phyloP scores from a whole-genome alignment of 2,329 filamentous ascomycete species.

The Lachnum nothofagi region DNA sequence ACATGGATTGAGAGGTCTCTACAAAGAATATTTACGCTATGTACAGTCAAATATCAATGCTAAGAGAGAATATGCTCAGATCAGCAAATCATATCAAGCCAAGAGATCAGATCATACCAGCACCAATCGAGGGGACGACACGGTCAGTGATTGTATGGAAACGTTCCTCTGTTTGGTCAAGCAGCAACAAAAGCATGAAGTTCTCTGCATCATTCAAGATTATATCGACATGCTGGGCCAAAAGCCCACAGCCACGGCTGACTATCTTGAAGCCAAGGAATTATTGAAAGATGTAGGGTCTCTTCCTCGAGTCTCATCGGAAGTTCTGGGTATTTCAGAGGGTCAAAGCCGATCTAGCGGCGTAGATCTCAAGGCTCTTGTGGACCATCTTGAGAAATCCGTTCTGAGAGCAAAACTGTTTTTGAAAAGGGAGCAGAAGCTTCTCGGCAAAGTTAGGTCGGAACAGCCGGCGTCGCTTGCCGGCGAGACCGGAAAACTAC shows the following conservation, averaged over 20 bases:
- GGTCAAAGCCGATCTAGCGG: conserved; percentile 29
- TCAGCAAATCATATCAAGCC: conserved; percentile 22
- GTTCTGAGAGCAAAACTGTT: conserved; percentile 54
- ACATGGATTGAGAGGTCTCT: conserved; percentile 41
- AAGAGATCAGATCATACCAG: conserved; percentile 6
- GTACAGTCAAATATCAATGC: conserved; percentile 49
- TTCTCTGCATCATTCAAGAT: conserved; percentile 46
- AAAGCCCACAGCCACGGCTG: conserved; percentile 47
- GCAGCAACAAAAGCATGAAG: conserved; percentile 48
- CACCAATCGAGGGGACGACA: conserved; percentile 21
- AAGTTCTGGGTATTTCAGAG: conserved; percentile 21
- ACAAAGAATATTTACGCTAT: conserved; percentile 52
- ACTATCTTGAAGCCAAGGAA: conserved; percentile 41
- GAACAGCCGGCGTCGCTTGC: not conserved
- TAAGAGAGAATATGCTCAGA: conserved; percentile 40
- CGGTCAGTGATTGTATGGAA: conserved; percentile 35
- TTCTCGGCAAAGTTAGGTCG: conserved; percentile 42
- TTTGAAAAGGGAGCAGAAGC: conserved; percentile 51
- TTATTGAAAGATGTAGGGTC: conserved; percentile 21
- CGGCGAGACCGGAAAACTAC: conserved; percentile 29
- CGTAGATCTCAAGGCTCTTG: conserved; percentile 43
- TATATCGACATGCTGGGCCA: conserved; percentile 47
- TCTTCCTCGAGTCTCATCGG: conserved; percentile 27
- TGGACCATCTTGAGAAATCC: conserved; percentile 52
- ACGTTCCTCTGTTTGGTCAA: conserved; percentile 49